A percentile compares a stretch with the other conserved stretches of the same genome.
Conservation (phyloP, 768 basidiomycete genomes). For the Pseudohyphozyma bogoriensis region DNA sequence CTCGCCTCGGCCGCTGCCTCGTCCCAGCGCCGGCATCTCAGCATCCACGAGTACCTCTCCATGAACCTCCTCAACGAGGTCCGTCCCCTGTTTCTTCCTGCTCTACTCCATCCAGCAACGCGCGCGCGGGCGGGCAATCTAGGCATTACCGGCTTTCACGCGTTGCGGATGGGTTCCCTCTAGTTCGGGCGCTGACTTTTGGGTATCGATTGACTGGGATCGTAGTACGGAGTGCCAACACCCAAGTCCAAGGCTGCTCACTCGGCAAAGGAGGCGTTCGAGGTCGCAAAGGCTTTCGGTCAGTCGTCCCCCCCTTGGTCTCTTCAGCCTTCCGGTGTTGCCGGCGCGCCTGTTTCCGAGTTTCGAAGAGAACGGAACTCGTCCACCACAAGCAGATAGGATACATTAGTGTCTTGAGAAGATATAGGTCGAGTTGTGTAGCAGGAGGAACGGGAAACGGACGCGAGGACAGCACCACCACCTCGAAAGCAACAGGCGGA, state of each 20-base stretch:
- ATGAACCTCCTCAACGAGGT: constrained; percentile 90
- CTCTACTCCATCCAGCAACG: background rate
- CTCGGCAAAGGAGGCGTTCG: constrained; percentile 75
- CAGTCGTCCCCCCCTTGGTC: constrained; percentile 32
- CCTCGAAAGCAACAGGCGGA: no score
- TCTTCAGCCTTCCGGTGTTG: no score
- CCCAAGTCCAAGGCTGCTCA: constrained; percentile 83
- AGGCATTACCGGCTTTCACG: background rate
- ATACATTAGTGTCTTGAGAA: no score
- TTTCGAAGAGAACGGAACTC: background rate
- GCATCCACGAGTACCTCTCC: constrained; percentile 97
- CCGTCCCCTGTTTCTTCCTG: constrained; percentile 17
- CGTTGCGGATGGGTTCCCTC: background rate
- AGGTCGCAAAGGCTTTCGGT: constrained; percentile 85
- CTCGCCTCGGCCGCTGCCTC: constrained; percentile 5
- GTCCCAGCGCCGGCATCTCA: constrained; percentile 38
- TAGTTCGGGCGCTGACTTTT: background rate
- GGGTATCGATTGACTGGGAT: no score
- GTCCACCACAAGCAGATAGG: no score
- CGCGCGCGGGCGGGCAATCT: no score
- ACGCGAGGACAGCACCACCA: no score
- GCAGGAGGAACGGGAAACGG: no score
- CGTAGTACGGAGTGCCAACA: constrained; percentile 95
- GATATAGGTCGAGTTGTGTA: no score
- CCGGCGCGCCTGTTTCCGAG: constrained; percentile 14